Evolutionary conservation across 805 yeast genomes (phyloP), one percentile per base, ranked within the genome.

Genomic region (Ogataea minuta): DNA sequence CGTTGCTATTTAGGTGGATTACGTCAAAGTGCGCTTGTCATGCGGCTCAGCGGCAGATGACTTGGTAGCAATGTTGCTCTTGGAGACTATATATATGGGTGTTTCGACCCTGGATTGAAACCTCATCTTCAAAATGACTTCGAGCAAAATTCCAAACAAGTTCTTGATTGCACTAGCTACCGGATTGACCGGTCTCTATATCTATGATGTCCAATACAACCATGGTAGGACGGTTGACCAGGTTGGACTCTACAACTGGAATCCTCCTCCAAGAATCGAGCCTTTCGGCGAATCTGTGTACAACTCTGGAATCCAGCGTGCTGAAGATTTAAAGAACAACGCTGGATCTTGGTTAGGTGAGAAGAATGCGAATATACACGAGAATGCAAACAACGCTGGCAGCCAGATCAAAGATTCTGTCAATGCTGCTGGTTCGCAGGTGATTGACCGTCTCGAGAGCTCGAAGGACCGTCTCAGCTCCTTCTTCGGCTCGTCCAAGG

Each of bases 241-340:
- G 21, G 19, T 52, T 11, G 61, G 61, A 1, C 36, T 56, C 15
- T 54, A 52, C 52, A 56, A 56, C 24, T 56, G 57, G 57, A 54
- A 52, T 23, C 56, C 57, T 12, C 39, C 49, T n/a, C 47, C 53
- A 10, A 40, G 28, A 31, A 33, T 48, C 12, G 56, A 48, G 39
- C 38, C 46, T 17, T 38, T 37, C 25, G 20, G 39, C 6, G 48
- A 44, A 12, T 44, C 44, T 13, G 28, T 36, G 2, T 46, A 42
- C 36, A 43, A 42, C 35, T 30, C 46, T 9, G 52, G 50, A n/a
- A 9, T 43, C 3, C 49, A 47, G 31, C 49, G 49, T 24, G 48
- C 47, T 8, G 53, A 53, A 3, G 56, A 53, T 4, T 11, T 50
- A 15, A 47, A 45, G 36, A 34, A 29, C 9, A 41, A 53, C n/a